Base-by-base conservation (phyloP, 768 basidiomycete genomes). In the Pholiota conissans region DNA sequence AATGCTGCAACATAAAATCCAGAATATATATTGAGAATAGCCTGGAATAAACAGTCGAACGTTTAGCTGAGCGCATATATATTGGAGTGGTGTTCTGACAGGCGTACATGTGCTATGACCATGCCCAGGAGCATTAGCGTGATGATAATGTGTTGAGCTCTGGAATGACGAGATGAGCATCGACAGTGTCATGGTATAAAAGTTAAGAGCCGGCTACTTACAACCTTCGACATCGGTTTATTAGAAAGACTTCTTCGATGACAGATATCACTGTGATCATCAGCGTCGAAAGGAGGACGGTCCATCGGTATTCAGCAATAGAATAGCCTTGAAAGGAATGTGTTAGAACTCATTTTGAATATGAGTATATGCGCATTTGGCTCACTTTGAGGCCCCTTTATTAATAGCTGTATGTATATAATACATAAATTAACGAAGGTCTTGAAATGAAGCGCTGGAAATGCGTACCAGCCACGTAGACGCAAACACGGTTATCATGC, bases 191-290 rank as follows among this genome's bases (percentile, higher is more conserved):
- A 24, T 11, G 26, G 27, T 14, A 26, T 29, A 27, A 30, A 7
- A 10, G 22, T 16, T 5, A 40, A 18, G 4, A 20, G 37, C n/a
- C 42, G 8, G n/a, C 11, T n/a, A 60, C 65, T 51, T 39, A 64
- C 67, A 68, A 49, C 51, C 58, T 50, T 56, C 63, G 61, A 56
- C 61, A 68, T 50, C 65, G 61, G 40, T 65, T 60, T 5, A 68
- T 61, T 30, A 68, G 40, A 49, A 67, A 66, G 7, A 68, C 18
- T 52, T 68, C 61, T 40, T 66, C 65, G 10, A 61, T 61, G 14
- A 64, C 54, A 8, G 59, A 64, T 20, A 63, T 47, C 18, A 55
- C 32, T 20, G 64, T 55, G 16, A 64, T 50, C 60, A 63, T 59
- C 26, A 65, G 48, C 8, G 61, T 60, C 39, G 66, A 61, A 42